These are phyloP conservation scores for Mycena vitilis DNA, from an alignment of 768 basidiomycete species.

Conservation along the genomic window DNA sequence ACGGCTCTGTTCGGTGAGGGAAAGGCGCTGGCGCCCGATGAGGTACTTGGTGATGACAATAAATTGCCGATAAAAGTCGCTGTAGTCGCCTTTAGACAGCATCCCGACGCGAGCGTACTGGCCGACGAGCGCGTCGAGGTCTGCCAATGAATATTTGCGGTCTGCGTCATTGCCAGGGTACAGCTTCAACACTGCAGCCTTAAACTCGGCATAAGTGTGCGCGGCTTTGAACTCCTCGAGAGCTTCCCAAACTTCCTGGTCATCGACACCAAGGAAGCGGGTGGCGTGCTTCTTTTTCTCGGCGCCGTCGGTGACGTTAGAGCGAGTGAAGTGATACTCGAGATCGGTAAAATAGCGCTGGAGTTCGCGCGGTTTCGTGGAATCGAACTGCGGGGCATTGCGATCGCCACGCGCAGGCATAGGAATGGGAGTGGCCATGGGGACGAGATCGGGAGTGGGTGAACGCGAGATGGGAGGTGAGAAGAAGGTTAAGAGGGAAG, in stretches of 20 bases:
- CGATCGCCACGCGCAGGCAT: constrained; percentile 37
- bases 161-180: constrained; percentile 36
- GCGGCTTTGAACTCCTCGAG: constrained; percentile 28
- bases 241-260: constrained; percentile 36
- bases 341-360: constrained; percentile 34
- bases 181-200: constrained; percentile 32
- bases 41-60: constrained; percentile 36
- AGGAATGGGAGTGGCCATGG: not conserved
- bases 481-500: no score
- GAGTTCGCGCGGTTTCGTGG: constrained; percentile 31
- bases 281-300: constrained; percentile 36
- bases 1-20: constrained; percentile 35
- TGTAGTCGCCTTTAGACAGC: constrained; percentile 26
- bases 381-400: constrained; percentile 26
- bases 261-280: constrained; percentile 26
- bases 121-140: constrained; percentile 39
- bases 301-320: constrained; percentile 10
- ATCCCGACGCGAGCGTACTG: constrained; percentile 28
- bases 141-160: constrained; percentile 34
- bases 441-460: no score
- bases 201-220: constrained; percentile 37
- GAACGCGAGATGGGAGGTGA: no score
- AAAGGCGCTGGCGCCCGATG: constrained; percentile 23
- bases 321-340: constrained; percentile 22
- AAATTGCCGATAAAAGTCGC: constrained; percentile 39